phyloP scores from a whole-genome alignment of 73 alveolate genomes.

The Tetrahymena malaccensis region DNA sequence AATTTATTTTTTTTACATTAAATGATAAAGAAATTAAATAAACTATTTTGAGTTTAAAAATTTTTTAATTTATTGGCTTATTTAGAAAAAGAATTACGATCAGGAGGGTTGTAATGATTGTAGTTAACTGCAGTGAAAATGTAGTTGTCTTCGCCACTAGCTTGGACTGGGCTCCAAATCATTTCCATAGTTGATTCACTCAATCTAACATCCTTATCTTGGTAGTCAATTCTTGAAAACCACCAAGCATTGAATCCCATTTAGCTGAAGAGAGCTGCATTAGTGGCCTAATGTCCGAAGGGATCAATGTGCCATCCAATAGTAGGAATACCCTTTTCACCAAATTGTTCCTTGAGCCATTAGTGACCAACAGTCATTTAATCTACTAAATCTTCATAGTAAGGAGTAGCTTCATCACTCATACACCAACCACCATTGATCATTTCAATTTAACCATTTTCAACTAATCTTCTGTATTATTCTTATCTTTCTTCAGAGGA shows the following conservation, averaged over 20 bases:
- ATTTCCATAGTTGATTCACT: constrained; percentile 67
- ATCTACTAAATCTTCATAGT: constrained; percentile 72
- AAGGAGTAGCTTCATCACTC: constrained; percentile 90
- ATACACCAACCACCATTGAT: constrained; percentile 89
- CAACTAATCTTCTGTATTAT: constrained; percentile 56
- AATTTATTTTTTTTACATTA: too few relatives aligned
- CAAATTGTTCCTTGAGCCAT: constrained; percentile 70
- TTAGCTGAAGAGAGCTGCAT: constrained; percentile 77
- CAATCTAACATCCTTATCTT: constrained; percentile 71
- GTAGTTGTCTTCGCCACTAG: constrained; percentile 7
- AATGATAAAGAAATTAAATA: too few relatives aligned
- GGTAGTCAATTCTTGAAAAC: constrained; percentile 78
- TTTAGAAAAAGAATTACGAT: not conserved
- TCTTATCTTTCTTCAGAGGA: constrained; percentile 57
- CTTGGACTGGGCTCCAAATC: constrained; percentile 35
- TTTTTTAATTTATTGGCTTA: too few relatives aligned
- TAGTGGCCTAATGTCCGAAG: constrained; percentile 88
- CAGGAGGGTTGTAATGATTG: constrained; percentile 43
- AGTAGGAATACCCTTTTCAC: constrained; percentile 56
- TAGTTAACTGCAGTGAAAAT: constrained; percentile 30
- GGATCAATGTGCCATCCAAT: constrained; percentile 96
- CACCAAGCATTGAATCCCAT: constrained; percentile 90
- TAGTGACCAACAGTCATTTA: constrained; percentile 83
- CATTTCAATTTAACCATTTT: constrained; percentile 76
- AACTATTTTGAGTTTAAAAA: too few relatives aligned